Evolutionary conservation across 169 alveolate genomes (phyloP).

Genomic region (Plasmodium fragile): DNA sequence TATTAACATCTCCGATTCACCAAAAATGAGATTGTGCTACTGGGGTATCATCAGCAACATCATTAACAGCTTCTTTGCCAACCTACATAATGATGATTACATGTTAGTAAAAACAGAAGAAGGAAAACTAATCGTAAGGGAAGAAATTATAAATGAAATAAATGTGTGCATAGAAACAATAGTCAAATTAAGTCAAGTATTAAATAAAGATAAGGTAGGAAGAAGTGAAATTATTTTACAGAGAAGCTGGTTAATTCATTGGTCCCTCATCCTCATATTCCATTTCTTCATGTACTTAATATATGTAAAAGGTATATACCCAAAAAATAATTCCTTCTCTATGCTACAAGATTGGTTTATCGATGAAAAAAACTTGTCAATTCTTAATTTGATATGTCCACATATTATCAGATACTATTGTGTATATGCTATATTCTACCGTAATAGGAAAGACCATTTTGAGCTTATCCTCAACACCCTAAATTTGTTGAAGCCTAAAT

Average conservation of each 20-base stretch:
- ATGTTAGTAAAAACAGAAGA: slow-evolving; percentile 76
- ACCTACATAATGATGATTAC: slow-evolving; percentile 71
- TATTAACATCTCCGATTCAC: slow-evolving; percentile 80
- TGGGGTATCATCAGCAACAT: slow-evolving; percentile 86
- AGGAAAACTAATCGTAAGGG: slow-evolving; percentile 76
- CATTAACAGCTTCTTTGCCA: slow-evolving; percentile 77
- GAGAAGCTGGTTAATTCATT: slow-evolving; percentile 87
- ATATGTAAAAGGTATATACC: slow-evolving; percentile 80
- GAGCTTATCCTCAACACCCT: slow-evolving; percentile 82
- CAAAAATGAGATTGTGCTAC: slow-evolving; percentile 82
- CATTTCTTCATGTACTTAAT: slow-evolving; percentile 82
- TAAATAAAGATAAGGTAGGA: slow-evolving; percentile 74
- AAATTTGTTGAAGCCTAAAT: slow-evolving; percentile 84
- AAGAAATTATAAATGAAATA: slow-evolving; percentile 79
- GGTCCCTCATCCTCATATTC: slow-evolving; percentile 85
- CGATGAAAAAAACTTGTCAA: slow-evolving; percentile 86
- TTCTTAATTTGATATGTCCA: slow-evolving; percentile 82
- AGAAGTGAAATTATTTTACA: slow-evolving; percentile 83
- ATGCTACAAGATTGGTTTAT: slow-evolving; percentile 86
- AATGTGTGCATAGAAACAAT: slow-evolving; percentile 80
- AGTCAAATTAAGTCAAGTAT: slow-evolving; percentile 79
- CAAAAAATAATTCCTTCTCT: slow-evolving; percentile 83
- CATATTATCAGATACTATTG: slow-evolving; percentile 87
- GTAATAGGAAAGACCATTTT: slow-evolving; percentile 88
- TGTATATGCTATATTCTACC: slow-evolving; percentile 85